phyloP scores from a whole-genome alignment of 352 stramenopile species.

The Phytopythium oedochilum region DNA sequence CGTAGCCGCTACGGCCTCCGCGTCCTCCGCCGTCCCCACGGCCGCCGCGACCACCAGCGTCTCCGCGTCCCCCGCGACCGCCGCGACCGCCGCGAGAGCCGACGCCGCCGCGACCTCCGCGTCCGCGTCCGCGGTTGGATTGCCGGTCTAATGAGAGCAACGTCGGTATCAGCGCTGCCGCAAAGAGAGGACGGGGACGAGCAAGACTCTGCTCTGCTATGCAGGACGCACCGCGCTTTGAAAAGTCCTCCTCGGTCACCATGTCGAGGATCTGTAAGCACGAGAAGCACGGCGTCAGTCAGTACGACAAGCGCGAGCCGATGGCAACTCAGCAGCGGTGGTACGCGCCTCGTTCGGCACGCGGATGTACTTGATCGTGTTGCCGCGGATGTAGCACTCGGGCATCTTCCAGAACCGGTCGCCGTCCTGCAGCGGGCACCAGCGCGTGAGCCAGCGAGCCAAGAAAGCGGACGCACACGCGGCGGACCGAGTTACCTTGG shows the following conservation, averaged over 20 bases:
- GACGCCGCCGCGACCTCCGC: conserved; percentile 52
- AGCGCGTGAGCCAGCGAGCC: not conserved
- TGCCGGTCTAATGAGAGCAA: conserved; percentile 48
- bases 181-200: no score
- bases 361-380: conserved; percentile 98
- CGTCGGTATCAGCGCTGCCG: no score
- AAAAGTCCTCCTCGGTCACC: conserved; percentile 92
- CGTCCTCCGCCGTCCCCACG: conserved; percentile 24
- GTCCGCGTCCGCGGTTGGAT: conserved; percentile 64
- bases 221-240: conserved; percentile 57
- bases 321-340: not conserved
- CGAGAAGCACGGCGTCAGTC: not conserved
- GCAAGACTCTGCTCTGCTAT: no score
- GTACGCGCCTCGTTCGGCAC: conserved; percentile 95
- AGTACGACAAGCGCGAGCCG: not conserved
- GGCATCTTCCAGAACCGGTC: conserved; percentile 98
- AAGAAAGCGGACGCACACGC: not conserved
- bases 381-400: conserved; percentile 98
- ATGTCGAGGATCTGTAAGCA: conserved; percentile 86
- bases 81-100: conserved; percentile 34
- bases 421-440: conserved; percentile 76
- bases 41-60: conserved; percentile 25
- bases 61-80: conserved; percentile 33
- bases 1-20: no score
- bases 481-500: conserved; percentile 58